Conservation (phyloP, 306 rosid species). For the Rubus parviflorus region DNA sequence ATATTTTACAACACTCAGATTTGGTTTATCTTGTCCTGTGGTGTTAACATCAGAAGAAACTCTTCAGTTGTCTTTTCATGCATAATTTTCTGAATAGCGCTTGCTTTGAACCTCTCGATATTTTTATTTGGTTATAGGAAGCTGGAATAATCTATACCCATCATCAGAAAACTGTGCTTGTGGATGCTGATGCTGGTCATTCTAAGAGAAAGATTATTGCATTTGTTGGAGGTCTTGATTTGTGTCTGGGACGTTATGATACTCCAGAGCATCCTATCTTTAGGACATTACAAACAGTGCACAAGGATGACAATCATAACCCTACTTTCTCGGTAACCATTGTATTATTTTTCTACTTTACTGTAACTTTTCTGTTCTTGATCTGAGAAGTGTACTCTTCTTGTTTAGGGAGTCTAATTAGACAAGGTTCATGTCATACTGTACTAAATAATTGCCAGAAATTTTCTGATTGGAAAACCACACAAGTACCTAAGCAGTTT, state of each 20-base stretch:
- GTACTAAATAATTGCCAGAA: not conserved
- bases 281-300: slow-evolving; percentile 62
- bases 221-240: slow-evolving; percentile 92
- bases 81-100: not conserved
- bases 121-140: slow-evolving; percentile 50
- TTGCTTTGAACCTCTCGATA: slow-evolving; percentile 5
- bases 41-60: not conserved
- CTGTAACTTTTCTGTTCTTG: not conserved
- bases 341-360: slow-evolving; percentile 8
- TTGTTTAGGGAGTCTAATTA: not conserved
- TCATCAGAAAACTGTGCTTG: slow-evolving; percentile 92
- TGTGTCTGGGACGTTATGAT: slow-evolving; percentile 80
- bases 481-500: not conserved
- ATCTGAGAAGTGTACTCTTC: not conserved
- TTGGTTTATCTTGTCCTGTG: not conserved
- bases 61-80: not conserved
- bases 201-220: slow-evolving; percentile 67
- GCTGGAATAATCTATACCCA: slow-evolving; percentile 82
- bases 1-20: not conserved
- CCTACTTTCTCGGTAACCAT: slow-evolving; percentile 62
- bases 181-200: slow-evolving; percentile 86
- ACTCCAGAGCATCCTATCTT: slow-evolving; percentile 65
- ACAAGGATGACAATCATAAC: slow-evolving; percentile 71
- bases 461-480: not conserved
- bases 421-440: not conserved